Evolutionary conservation across 768 basidiomycete genomes (phyloP).

Genomic region (Hortiboletus flavorubellus): DNA sequence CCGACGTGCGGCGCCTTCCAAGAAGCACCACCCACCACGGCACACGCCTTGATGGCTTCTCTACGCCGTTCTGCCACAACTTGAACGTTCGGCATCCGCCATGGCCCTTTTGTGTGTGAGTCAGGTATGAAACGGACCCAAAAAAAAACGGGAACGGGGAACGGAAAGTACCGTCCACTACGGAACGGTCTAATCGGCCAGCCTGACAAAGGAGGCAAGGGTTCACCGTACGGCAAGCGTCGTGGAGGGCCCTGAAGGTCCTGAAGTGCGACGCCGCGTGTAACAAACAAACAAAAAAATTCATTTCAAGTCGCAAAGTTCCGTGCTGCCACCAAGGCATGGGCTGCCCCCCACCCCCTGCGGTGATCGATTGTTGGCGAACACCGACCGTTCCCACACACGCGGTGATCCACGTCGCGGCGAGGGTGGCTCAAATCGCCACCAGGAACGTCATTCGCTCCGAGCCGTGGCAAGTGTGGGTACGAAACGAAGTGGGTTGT

Average conservation of each 20-base stretch:
- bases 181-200: neutral
- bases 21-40: neutral
- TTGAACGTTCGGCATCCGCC: neutral
- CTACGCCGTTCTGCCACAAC: neutral
- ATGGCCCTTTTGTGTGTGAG: neutral
- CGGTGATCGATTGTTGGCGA: neutral
- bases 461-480: neutral
- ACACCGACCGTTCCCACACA: conserved; percentile 4
- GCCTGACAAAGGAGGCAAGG: neutral
- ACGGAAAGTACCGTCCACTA: neutral
- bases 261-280: too few relatives aligned
- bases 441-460: neutral
- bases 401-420: neutral
- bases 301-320: neutral
- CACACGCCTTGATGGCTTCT: neutral
- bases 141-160: too few relatives aligned
- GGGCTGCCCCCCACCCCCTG: too few relatives aligned
- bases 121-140: conserved; percentile 4
- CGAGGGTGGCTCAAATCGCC: neutral
- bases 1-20: neutral
- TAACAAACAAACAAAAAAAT: too few relatives aligned
- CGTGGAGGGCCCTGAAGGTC: neutral
- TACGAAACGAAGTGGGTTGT: neutral
- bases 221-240: neutral
- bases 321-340: too few relatives aligned